Evolutionary conservation across 441 rosid genomes (phyloP), one percentile per base, ranked within the genome.

Genomic region (Croton laevigatus): DNA sequence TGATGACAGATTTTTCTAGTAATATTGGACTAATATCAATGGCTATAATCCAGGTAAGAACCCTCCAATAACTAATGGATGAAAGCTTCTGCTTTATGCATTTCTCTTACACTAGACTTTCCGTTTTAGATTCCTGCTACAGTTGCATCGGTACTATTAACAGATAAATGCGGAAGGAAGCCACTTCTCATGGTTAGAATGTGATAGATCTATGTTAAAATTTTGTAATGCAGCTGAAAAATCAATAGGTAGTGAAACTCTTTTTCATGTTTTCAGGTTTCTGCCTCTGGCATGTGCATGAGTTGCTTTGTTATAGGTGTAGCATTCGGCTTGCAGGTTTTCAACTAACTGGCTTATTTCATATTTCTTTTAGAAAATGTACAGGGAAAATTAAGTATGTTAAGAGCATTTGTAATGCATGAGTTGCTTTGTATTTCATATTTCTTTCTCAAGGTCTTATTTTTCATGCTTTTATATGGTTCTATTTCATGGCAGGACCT

Each of bases 131-230:
- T 71, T 65, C 75, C 75, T 52, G 58, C 62, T 60, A 19, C 71
- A 27, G 34, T 59, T 14, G 63, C 22, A n/a, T 46, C 57, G 66
- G 32, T 75, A 17, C 36, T 70, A 48, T 16, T 52, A 32, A 70
- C 60, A 68, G 78, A 75, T 49, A 32, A 37, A 58, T 69, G 4
- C 22, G 74, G 78, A 57, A 75, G 78, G 51, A 34, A 73, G 4
- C 37, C 73, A 17, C 70, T 75, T 44, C 78, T 75, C 45, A 55
- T 75, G 71, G 78, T 75, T 37, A 46, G 64, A 74, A 59, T 54
- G 13, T 4, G 3, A 8, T 23, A 46, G 17, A 10, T 27, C 12
- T 6, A 40, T 8, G 8, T 55, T 49, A 20, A 23, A 5, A 53
- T 22, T 7, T 59, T 70, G 6, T 70, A 51, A 59, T 9, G 38